These are phyloP conservation scores for Neurospora cerealis DNA, from an alignment of 495 filamentous ascomycete genomes.

Conservation along the genomic window DNA sequence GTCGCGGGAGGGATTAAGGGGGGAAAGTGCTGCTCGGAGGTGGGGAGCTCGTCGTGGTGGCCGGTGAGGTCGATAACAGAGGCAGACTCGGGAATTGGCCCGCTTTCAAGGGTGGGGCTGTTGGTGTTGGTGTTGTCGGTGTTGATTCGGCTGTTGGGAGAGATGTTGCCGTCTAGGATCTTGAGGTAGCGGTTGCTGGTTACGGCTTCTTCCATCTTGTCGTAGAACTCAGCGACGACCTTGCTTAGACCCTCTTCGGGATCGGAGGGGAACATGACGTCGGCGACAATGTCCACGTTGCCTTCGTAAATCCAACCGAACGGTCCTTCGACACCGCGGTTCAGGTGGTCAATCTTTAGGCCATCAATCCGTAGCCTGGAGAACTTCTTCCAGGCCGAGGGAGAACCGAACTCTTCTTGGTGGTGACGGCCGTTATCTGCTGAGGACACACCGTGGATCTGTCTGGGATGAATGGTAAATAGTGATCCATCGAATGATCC, in stretches of 20 bases:
- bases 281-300: constrained; percentile 91
- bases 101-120: constrained; percentile 5
- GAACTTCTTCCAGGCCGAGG: constrained; percentile 81
- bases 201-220: constrained; percentile 85
- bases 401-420: constrained; percentile 32
- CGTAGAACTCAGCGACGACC: constrained; percentile 89
- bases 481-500: constrained; percentile 91
- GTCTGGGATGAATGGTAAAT: constrained; percentile 93
- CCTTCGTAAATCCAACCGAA: constrained; percentile 98
- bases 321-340: constrained; percentile 84
- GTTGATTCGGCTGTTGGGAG: constrained; percentile 8
- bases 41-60: neutral
- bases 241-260: constrained; percentile 79
- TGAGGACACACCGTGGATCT: constrained; percentile 58
- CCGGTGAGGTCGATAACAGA: neutral
- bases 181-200: constrained; percentile 54
- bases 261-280: constrained; percentile 85
- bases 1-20: neutral
- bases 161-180: constrained; percentile 30
- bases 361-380: constrained; percentile 84
- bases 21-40: neutral
- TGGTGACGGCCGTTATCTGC: constrained; percentile 35
- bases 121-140: constrained; percentile 13
- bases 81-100: neutral
- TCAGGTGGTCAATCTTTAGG: constrained; percentile 90